Evolutionary conservation across 208 protist species (phyloP), one percentile per base, ranked within the genome.

Genomic region (Perkinsela sp.): DNA sequence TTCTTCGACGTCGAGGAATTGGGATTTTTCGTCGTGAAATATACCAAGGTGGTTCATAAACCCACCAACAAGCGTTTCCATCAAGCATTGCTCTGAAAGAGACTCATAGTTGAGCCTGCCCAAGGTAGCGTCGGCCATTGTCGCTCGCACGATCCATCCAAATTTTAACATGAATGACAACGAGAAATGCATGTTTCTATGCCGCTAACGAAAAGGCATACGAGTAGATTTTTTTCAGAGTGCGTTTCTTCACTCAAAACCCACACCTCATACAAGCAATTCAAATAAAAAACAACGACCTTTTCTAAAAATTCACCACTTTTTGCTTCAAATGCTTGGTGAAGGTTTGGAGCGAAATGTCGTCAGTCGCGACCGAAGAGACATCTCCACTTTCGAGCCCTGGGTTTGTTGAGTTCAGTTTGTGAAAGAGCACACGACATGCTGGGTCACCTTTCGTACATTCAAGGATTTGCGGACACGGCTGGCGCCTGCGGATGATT

Each of bases 311-410:
- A 22, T 79, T 75, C 0, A 95, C 92, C n/a, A 92, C 92, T n/a
- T 96, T 78, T 70, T 94, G 92, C 76, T 95, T 94, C 31, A 97
- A 78, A 72, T 96, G 91, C 32, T 95, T 90, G 88, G 96, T 95
- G 73, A 97, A 97, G 30, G 90, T 77, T 67, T 94, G 85, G 32
- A 98, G 80, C 13, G 86, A 94, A 67, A 96, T 94, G 76, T 98
- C 96, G 72, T 98, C 96, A 0, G 94, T 97, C 79, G 96, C 93
- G 29, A 97, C 84, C 29, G 94, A 72, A 65, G 94, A 87, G 16
- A 83, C 87, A 30, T 79, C 80, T 29, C 78, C 76, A 30, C 73
- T 73, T 65, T 82, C 84, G 72, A 83, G 88, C 28, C 73, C 68
- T 31, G 75, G 70, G 31, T 30, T 69, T 29, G 69, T 72, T 67